Conservation (phyloP, 176 grass and related monocot species). For the Zoysia japonica region DNA sequence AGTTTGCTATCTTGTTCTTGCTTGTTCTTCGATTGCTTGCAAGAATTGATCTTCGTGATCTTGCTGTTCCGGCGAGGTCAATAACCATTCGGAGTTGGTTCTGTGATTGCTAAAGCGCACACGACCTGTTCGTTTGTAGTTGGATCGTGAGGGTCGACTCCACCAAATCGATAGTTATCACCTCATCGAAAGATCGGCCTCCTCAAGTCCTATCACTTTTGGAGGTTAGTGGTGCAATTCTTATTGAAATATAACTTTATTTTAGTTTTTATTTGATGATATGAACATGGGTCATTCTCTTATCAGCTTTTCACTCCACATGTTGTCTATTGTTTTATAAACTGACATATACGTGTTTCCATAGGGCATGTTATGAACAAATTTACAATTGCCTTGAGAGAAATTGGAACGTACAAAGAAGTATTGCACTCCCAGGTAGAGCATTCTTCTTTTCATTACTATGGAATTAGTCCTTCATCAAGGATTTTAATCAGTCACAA, state of each 20-base stretch:
- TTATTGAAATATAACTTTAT: conserved; percentile 4
- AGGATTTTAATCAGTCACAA: not conserved
- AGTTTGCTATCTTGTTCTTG: no score
- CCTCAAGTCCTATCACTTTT: conserved; percentile 66
- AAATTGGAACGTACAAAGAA: conserved; percentile 99
- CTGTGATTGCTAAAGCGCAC: no score
- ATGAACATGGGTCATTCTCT: not conserved
- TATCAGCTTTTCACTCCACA: not conserved
- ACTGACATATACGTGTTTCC: conserved; percentile 18
- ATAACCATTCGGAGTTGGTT: no score
- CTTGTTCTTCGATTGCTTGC: no score
- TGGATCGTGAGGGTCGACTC: no score
- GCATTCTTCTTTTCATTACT: conserved; percentile 22
- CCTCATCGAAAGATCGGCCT: no score
- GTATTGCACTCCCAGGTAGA: conserved; percentile 93
- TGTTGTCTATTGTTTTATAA: not conserved
- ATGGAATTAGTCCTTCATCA: not conserved
- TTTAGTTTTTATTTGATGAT: conserved; percentile 2
- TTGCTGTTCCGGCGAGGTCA: no score
- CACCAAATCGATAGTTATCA: no score
- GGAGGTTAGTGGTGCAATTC: conserved; percentile 57
- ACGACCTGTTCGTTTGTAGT: no score
- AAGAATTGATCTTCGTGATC: no score
- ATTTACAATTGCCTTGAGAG: conserved; percentile 99
- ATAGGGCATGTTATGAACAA: conserved; percentile 97